Evolutionary conservation across 331 rosid genomes (phyloP), one percentile per base, ranked within the genome.

Genomic region (Arachis monticola): DNA sequence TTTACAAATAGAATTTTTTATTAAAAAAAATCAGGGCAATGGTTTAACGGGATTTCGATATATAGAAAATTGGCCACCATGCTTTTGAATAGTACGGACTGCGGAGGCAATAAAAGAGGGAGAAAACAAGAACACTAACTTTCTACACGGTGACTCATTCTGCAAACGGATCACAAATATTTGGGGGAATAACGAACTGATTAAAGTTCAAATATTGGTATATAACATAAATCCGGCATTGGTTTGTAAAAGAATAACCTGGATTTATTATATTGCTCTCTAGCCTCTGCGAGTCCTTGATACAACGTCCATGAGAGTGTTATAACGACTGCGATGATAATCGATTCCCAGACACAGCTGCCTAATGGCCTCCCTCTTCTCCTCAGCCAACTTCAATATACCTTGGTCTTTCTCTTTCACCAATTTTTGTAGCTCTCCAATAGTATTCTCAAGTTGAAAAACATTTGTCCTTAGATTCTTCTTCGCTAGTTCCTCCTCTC

Each of bases 361-460:
- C 87, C 97, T 82, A 17, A 94, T 94, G 64, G 93, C 99, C 67
- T 94, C 97, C 69, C 89, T 82, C 86, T 94, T 92, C 89, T 94
- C 97, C 85, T 94, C 96, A 50, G 86, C 88, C 77, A 89, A 55
- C 10, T 67, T 78, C 85, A 86, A 7, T 2, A 92, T 83, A 5
- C 87, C 88, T 12, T 85, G 81, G 8, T 87, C 88, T 81, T 88
- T 90, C 84, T 81, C 93, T 81, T 87, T 87, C 83, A 87, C 73
- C 85, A 10, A 61, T 82, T 87, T 80, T 91, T 88, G 87, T 47
- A 88, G 78, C 42, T 85, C 93, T 58, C 80, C 86, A 22, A 86
- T 86, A 22, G 84, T 88, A 66, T 86, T 87, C 87, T 86, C 82
- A 2, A 94, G 90, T 72, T 80, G 75, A 64, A 76, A 75, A 60